Evolutionary conservation across 192 early-diverging fungal species (phyloP).

Genomic region (Backusella mclennaniae): DNA sequence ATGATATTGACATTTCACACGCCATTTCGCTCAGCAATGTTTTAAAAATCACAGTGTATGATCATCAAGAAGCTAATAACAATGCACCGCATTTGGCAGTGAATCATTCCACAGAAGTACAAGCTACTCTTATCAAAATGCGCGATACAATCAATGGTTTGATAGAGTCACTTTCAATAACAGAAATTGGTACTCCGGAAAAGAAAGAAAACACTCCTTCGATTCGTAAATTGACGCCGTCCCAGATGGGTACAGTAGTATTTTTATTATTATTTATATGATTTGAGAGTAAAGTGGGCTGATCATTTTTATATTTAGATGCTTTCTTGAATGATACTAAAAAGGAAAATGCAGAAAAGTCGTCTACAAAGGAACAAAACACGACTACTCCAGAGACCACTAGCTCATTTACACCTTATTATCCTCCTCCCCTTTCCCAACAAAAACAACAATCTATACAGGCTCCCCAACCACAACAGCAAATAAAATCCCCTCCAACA

Average conservation of each 20-base stretch:
- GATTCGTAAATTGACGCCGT: not conserved
- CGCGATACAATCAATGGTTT: constrained; percentile 18
- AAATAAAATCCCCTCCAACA: not conserved
- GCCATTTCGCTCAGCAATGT: constrained; percentile 45
- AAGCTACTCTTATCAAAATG: not conserved
- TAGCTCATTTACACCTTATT: not conserved
- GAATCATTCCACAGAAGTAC: not conserved
- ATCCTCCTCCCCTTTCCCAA: not conserved
- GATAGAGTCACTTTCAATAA: constrained; percentile 21
- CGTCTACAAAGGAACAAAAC: constrained; percentile 2
- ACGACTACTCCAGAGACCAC: not conserved
- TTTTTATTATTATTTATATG: not conserved
- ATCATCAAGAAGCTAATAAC: constrained; percentile 13
- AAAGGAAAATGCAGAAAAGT: not conserved
- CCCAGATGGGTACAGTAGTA: constrained; percentile 6
- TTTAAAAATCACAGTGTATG: constrained; percentile 46
- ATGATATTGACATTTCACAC: constrained; percentile 50
- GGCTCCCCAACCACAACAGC: not conserved
- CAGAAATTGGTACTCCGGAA: constrained; percentile 17
- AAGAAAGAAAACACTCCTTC: not conserved
- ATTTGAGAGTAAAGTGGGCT: not conserved
- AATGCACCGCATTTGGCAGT: not conserved
- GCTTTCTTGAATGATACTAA: not conserved
- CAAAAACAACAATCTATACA: not conserved
- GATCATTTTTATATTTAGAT: not conserved